Base-by-base conservation (phyloP, 1,139 yeast species). In the Lodderomyces metapsilosis region DNA sequence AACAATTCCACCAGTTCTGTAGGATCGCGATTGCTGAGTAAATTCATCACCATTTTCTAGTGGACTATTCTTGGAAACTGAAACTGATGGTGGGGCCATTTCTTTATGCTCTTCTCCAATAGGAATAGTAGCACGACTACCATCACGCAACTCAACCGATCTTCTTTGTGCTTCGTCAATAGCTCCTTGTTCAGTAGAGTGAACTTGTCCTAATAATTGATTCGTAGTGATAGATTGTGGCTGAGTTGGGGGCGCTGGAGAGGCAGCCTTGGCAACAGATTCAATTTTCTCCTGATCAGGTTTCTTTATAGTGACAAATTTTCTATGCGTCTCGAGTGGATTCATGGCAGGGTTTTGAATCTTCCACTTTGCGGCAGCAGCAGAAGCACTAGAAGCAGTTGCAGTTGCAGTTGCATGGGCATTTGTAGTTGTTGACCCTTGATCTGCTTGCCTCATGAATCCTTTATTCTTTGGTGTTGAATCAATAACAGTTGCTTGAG, bases 331-430 rank as follows among this genome's bases (percentile, higher is more conserved):
- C 42, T 78, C 80, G 46, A 85, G 67, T 3, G 98, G 98, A 57
- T 89, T 86, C 12, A 84, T 70, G 1, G 97, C 97, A 32, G 81
- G 79, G 58, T 91, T 91, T 35, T 78, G 75, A 2, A 88, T 88
- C 52, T 61, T 66, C 71, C 71, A 68, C 43, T 64, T 63, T 18
- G 57, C 44, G 6, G 49, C 46, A 21, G 28, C 23, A 18, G 33
- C 41, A 16, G 39, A 24, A 9, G 43, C 35, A 8, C 49, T 45
- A 21, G 23, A 18, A 18, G 33, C 41, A 16, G 37, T 24, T 5
- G 41, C 35, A 4, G 37, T 32, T 10, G 40, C 20, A 17, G 34
- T 32, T 5, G 22, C 22, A 20, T 8, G 7, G 7, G 8, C 22
- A 5, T 20, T 8, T 8, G 8, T 20, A 20, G 7, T 20, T 5